Percentiles rank a stretch among this genome's conserved stretches.
phyloP scores from a whole-genome alignment of 805 yeast genomes.

The Ogataea ganodermae region DNA sequence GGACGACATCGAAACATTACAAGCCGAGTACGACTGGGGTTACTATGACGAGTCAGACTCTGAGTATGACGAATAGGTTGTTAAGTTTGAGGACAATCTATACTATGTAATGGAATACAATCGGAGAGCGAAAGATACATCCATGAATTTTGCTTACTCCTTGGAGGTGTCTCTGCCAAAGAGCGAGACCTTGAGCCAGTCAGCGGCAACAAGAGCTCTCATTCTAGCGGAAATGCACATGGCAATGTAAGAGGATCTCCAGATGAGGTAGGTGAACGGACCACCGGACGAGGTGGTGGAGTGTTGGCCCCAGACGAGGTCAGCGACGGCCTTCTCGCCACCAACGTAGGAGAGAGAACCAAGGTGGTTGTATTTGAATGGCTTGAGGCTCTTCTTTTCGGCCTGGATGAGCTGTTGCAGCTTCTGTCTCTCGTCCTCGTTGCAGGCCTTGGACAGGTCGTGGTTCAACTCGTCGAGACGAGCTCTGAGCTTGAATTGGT shows the following conservation, averaged over 20 bases:
- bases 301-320: constrained; percentile 59
- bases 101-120: constrained; percentile 3
- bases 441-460: constrained; percentile 41
- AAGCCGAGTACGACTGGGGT: constrained; percentile 52
- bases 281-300: constrained; percentile 50
- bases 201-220: constrained; percentile 52
- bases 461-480: constrained; percentile 44
- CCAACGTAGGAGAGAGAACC: constrained; percentile 61
- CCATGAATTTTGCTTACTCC: constrained; percentile 40
- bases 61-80: neutral
- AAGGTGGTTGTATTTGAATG: constrained; percentile 50
- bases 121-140: constrained; percentile 1
- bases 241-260: constrained; percentile 57
- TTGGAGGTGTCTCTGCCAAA: constrained; percentile 59
- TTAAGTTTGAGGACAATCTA: neutral
- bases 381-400: constrained; percentile 34
- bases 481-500: constrained; percentile 45
- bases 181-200: constrained; percentile 52
- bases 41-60: constrained; percentile 46
- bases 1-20: constrained; percentile 47
- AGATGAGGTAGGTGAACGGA: constrained; percentile 53
- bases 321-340: constrained; percentile 58
- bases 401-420: constrained; percentile 41
- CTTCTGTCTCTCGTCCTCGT: constrained; percentile 43
- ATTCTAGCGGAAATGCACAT: constrained; percentile 57